Evolutionary conservation across 2,329 filamentous ascomycete genomes (phyloP), one percentile per base, ranked within the genome.

Genomic region (Bipolaris gigantea): DNA sequence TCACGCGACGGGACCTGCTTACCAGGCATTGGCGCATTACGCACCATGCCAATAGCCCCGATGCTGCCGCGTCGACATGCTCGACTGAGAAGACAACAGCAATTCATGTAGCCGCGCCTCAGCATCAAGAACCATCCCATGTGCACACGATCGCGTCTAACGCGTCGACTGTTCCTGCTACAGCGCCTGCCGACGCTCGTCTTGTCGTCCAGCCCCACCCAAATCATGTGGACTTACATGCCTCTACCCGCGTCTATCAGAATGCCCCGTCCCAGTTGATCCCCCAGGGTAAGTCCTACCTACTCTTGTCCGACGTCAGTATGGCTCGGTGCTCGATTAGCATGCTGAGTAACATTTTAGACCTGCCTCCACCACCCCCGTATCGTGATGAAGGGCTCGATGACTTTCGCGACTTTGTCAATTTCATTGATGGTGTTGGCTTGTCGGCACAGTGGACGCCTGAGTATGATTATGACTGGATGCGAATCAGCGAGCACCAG

Each of bases 341-440:
- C 21, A 13, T 43, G 25, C 43, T 52, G 30, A 56, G 32, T 5
- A 50, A 23, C 8, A 32, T 25, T n/a, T 16, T 27, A 57, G 57
- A 55, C 11, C 35, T 65, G 4, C 49, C 53, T 15, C 49, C 46
- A 19, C 34, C 41, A 10, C 40, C 51, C 7, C 33, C 53, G 4
- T 65, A 59, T 36, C 57, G 62, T 30, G 65, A 69, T 23, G 64
- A 69, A 55, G 62, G 63, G 6, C 56, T 69, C 30, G 66, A 70
- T 23, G 67, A 70, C 19, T 70, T 70, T 38, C 64, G 67, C 25
- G 67, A 69, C 35, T 70, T 70, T 35, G 66, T 68, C 18, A 70
- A 70, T 42, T 70, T 70, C 51, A 70, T 70, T 38, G 67, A 70
- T 53, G 65, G 67, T n/a, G 67, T 70, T 10, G 67, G 67, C 3